Base-by-base conservation (phyloP, 495 filamentous ascomycete genomes). In the Aspergillus baeticus region DNA sequence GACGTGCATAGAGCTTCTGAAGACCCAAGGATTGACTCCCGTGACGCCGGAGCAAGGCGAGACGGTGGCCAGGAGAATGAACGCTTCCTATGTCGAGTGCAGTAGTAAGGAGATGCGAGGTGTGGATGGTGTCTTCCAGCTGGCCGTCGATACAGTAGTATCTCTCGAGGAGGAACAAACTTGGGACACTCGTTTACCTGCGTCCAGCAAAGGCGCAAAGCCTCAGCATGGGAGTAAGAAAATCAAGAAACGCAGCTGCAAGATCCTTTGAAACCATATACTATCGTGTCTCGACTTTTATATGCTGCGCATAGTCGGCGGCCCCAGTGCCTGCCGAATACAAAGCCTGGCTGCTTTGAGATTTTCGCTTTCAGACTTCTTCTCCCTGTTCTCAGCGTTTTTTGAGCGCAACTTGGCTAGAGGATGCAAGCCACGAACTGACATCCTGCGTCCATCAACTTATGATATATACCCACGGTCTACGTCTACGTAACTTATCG, bases 31-130 rank as follows among this genome's bases (percentile, higher is more conserved):
- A 18, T 82, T 98, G 41, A 97, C 93, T 1, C 94, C 94, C 10
- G 92, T 98, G 17, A 96, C 90, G 0, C 85, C 84, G 55, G 85
- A 96, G 63, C 94, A 98, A 77, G 94, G 95, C 35, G 77, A 84
- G 47, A 84, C 83, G 8, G 93, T 98, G 34, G 93, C 94, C 34
- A 78, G 83, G 60, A 89, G 90, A 69, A 98, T 98, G 94, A 87
- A 87, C 46, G 94, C 94, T 23, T 81, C 84, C 47, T 98, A 98
- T 74, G 90, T 96, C 77, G 94, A 98, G 76, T 98, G 94, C 82
- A 96, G 91, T 64, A 92, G 88, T 73, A 98, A 98, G 74, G 95
- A 98, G 73, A 92, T 94, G 89, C 83, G 75, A 34, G 94, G 94
- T 47, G 92, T 98, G 26, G 89, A 98, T 65, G 92, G 96, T 59